phyloP scores from a whole-genome alignment of 2,329 filamentous ascomycete species.

The Cladosporium sphaerospermum region DNA sequence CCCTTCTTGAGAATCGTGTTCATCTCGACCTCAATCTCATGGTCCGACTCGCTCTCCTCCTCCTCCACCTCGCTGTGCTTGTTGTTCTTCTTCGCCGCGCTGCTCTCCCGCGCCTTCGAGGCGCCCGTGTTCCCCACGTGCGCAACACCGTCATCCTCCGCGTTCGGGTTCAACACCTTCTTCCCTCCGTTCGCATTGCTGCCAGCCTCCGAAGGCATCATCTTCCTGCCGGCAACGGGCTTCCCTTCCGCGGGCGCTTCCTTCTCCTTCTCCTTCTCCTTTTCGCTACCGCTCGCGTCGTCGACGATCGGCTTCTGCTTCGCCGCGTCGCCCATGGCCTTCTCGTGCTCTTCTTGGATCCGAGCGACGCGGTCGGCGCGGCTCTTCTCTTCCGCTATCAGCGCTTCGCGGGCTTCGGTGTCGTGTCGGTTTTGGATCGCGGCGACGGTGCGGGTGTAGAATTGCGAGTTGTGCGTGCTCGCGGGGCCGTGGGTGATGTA shows the following conservation, averaged over 20 bases:
- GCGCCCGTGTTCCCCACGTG: conserved; percentile 38
- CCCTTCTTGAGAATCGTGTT: conserved; percentile 75
- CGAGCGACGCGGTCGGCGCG: conserved; percentile 23
- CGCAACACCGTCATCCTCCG: conserved; percentile 37
- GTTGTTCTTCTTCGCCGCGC: conserved; percentile 19
- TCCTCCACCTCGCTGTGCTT: conserved; percentile 26
- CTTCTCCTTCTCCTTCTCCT: background rate
- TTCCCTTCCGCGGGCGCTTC: conserved; percentile 35
- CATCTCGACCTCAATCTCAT: conserved; percentile 63
- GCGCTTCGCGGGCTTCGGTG: conserved; percentile 25
- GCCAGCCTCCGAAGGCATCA: conserved; percentile 33
- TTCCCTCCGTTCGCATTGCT: conserved; percentile 20
- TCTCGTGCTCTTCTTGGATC: conserved; percentile 28
- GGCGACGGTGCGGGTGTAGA: conserved; percentile 51
- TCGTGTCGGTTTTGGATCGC: conserved; percentile 47
- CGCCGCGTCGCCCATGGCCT: conserved; percentile 42
- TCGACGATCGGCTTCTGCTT: conserved; percentile 64
- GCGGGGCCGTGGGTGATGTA: conserved; percentile 64
- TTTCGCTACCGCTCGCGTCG: conserved; percentile 12
- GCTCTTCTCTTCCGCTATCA: conserved; percentile 24
- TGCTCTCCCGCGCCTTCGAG: conserved; percentile 28
- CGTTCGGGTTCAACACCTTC: conserved; percentile 27
- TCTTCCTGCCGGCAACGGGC: conserved; percentile 50
- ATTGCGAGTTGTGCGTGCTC: conserved; percentile 47
- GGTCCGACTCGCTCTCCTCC: conserved; percentile 52